These are phyloP conservation scores for Pterulicium gracile DNA, from an alignment of 1,284 basidiomycete genomes.

Conservation along the genomic window DNA sequence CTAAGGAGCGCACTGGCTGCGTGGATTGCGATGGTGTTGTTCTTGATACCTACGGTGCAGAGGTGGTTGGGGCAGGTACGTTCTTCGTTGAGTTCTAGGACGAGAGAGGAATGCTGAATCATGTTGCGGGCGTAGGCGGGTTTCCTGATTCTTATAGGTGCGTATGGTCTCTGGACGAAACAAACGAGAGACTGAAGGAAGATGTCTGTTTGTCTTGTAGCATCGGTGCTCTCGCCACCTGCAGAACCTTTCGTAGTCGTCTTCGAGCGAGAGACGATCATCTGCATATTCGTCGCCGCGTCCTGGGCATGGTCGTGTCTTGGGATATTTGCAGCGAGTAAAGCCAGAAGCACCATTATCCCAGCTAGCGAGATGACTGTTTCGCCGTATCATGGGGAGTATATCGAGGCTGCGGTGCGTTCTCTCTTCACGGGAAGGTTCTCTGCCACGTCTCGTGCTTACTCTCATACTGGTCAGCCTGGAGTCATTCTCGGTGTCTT, in stretches of 20 bases:
- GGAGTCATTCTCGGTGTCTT: constrained; percentile 55
- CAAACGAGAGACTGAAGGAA: no score
- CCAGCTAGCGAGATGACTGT: constrained; percentile 22
- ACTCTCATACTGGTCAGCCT: no score
- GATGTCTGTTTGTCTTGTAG: constrained; percentile 21
- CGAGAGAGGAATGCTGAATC: no score
- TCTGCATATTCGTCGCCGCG: constrained; percentile 36
- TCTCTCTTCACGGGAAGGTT: not conserved
- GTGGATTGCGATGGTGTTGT: constrained; percentile 53
- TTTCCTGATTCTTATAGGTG: constrained; percentile 59
- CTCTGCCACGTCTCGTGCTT: not conserved
- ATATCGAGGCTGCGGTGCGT: constrained; percentile 48
- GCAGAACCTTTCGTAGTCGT: constrained; percentile 57
- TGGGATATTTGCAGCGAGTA: constrained; percentile 51
- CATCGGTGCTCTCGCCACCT: constrained; percentile 58
- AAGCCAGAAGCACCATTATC: constrained; percentile 41
- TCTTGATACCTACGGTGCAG: constrained; percentile 47
- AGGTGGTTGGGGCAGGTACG: constrained; percentile 48
- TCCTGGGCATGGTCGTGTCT: constrained; percentile 60
- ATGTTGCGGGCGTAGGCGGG: constrained; percentile 31
- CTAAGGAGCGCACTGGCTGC: constrained; percentile 53
- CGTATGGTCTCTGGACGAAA: no score
- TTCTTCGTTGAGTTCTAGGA: no score
- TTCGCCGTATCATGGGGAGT: constrained; percentile 35
- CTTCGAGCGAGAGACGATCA: constrained; percentile 59